Evolutionary conservation across 352 stramenopile species (phyloP).

Genomic region (Globisporangium splendens): DNA sequence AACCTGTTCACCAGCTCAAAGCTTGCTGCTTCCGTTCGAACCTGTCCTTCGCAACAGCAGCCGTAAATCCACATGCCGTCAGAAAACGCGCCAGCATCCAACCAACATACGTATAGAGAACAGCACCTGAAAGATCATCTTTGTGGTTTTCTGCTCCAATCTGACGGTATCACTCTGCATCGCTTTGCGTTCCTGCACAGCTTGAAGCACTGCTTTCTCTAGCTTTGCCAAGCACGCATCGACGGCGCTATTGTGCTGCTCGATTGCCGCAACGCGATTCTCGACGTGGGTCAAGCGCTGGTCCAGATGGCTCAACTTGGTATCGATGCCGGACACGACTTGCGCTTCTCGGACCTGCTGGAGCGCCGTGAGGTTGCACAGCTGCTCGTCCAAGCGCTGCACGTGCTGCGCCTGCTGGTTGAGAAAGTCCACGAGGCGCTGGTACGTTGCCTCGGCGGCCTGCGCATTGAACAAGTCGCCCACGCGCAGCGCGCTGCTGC

Average conservation of each 20-base stretch:
- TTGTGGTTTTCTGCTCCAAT: conserved; percentile 18
- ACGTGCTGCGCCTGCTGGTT: conserved; percentile 50
- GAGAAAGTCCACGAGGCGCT: conserved; percentile 59
- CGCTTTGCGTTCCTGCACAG: conserved; percentile 22
- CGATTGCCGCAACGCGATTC: background rate
- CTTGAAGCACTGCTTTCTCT: conserved; percentile 12
- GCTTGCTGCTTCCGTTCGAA: conserved; percentile 30
- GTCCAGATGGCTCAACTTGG: conserved; percentile 1
- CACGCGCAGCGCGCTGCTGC: conserved; percentile 14
- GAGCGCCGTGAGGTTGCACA: conserved; percentile 28
- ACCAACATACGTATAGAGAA: background rate
- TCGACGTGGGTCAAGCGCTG: conserved; percentile 12
- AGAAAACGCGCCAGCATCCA: background rate
- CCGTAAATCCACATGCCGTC: background rate
- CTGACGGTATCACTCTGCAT: conserved; percentile 11
- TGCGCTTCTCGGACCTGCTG: conserved; percentile 8
- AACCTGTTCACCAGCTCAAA: conserved; percentile 25
- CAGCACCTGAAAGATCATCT: conserved; percentile 17
- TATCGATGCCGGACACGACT: background rate
- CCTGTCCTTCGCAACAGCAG: background rate
- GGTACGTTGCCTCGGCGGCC: conserved; percentile 40
- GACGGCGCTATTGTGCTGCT: background rate
- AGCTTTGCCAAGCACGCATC: conserved; percentile 13
- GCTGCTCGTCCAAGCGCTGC: conserved; percentile 22
- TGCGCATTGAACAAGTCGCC: conserved; percentile 55